phyloP scores from a whole-genome alignment of 106 monocot species.

The Acorus calamus region DNA sequence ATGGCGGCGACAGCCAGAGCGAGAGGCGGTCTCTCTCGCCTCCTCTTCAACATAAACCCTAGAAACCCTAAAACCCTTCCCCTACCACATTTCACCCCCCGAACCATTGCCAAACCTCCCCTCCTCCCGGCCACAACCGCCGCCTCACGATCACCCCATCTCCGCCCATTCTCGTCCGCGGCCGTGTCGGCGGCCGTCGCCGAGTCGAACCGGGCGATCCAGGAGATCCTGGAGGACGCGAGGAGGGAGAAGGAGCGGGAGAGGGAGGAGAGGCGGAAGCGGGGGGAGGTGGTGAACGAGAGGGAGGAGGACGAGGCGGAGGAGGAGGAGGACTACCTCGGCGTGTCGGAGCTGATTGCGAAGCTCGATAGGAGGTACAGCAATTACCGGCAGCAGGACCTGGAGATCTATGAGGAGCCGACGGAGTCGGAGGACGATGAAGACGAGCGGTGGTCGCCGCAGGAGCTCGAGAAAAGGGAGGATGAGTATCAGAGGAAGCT shows the following conservation, averaged over 20 bases:
- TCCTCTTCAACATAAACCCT: too few species aligned
- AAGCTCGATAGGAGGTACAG: constrained; percentile 40
- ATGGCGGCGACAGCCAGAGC: too few species aligned
- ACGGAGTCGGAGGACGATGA: constrained; percentile 71
- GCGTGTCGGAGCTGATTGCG: constrained; percentile 46
- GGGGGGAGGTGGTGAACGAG: constrained; percentile 7
- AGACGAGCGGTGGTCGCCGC: constrained; percentile 49
- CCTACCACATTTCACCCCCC: too few species aligned
- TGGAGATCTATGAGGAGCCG: constrained; percentile 40
- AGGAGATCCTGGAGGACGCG: constrained; percentile 44
- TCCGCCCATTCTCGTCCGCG: constrained; percentile 11
- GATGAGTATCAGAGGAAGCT: constrained; percentile 44
- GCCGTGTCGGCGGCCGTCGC: constrained; percentile 19
- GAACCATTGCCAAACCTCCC: neutral
- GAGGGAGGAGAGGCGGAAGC: constrained; percentile 22
- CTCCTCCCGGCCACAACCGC: neutral
- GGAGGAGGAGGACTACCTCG: constrained; percentile 51
- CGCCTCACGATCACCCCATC: constrained; percentile 2
- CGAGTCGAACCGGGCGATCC: constrained; percentile 26
- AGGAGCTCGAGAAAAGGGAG: constrained; percentile 30
- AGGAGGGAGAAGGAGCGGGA: constrained; percentile 42
- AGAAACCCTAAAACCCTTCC: too few species aligned
- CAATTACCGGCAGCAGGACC: constrained; percentile 19
- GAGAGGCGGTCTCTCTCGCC: too few species aligned
- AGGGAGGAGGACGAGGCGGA: constrained; percentile 3